Base-by-base conservation (phyloP, 1,284 basidiomycete species). In the Ceratorhiza oryzae-sativae region DNA sequence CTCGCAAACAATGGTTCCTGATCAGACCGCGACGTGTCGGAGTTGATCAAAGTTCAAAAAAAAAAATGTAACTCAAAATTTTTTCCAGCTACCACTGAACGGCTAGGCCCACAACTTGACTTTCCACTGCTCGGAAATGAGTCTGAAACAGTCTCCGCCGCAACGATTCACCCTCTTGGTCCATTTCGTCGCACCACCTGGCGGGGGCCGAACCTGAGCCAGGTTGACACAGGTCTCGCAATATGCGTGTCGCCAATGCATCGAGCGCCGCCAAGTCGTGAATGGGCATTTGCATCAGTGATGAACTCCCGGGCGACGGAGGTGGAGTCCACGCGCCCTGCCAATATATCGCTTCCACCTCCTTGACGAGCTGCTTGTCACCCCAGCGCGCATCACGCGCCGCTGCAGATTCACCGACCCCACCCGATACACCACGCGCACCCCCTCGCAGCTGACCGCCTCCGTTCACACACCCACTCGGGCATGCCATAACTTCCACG, bases 401-500 rank as follows among this genome's bases (percentile, higher is more conserved):
- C 36, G 77, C 81, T 73, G 75, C 79, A 80, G 78, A 81, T 72
- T 77, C 79, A 80, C 79, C 80, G 58, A 80, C 81, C 73, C 79
- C 84, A 71, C 83, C 83, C 15, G 62, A 72, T 25, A 67, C 73
- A 60, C 72, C 46, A 71, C 36, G 36, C 25, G 46, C 3, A 79
- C 77, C 72, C 77, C 83, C 88, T 75, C 90, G 90, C 77, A 96
- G 84, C 82, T 99, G 97, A 1, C 97, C 97, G 30, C 97, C 97
- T 2, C 97, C 97, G 78, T 98, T 98, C 59, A 98, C 94, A 79
- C 97, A 99, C 5, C 97, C 97, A 0, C 92, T 89, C 0, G 97
- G 97, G 82, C 97, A 99, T 25, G 97, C 97, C 97, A 99, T 99
- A 73, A 99, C 95, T 78, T 99, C 97, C 59, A 99, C 91, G 80